Evolutionary conservation across 495 filamentous ascomycete genomes (phyloP).

Genomic region (Aspergillus affinis): DNA sequence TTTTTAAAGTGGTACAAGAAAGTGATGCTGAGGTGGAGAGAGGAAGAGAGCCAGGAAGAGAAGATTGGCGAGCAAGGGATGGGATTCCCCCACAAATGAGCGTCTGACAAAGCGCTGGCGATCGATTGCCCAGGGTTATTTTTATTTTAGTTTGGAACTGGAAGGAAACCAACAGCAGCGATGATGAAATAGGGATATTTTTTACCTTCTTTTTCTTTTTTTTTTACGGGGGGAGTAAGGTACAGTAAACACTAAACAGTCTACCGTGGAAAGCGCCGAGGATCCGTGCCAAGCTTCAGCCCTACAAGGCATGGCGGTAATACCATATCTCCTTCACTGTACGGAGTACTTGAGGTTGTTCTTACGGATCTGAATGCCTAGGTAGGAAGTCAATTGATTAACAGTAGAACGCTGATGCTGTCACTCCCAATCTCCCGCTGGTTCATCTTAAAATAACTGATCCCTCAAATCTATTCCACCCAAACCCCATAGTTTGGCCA

Average conservation of each 20-base stretch:
- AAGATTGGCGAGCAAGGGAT: background rate
- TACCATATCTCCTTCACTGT: no score
- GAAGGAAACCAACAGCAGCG: background rate
- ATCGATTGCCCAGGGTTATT: background rate
- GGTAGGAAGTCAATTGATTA: no score
- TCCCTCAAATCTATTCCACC: background rate
- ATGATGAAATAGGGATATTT: no score
- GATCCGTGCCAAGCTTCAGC: conserved; percentile 20
- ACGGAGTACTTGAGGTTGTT: no score
- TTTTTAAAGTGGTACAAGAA: background rate
- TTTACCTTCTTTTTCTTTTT: no score
- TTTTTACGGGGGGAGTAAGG: no score
- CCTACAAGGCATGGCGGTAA: conserved; percentile 18
- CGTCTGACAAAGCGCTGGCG: background rate
- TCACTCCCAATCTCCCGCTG: background rate
- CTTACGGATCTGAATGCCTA: no score
- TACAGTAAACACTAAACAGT: background rate
- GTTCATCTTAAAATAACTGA: no score
- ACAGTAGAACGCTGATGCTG: no score
- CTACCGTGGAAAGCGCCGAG: conserved; percentile 2
- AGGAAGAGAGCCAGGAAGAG: background rate
- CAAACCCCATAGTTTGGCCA: background rate
- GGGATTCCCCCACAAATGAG: background rate
- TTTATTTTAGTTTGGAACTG: background rate
- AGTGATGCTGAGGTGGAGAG: background rate